Percentiles rank a stretch among this genome's conserved stretches.
These are phyloP conservation scores for Keithomyces neogunnii DNA, from an alignment of 2,329 filamentous ascomycete genomes.

Conservation along the genomic window DNA sequence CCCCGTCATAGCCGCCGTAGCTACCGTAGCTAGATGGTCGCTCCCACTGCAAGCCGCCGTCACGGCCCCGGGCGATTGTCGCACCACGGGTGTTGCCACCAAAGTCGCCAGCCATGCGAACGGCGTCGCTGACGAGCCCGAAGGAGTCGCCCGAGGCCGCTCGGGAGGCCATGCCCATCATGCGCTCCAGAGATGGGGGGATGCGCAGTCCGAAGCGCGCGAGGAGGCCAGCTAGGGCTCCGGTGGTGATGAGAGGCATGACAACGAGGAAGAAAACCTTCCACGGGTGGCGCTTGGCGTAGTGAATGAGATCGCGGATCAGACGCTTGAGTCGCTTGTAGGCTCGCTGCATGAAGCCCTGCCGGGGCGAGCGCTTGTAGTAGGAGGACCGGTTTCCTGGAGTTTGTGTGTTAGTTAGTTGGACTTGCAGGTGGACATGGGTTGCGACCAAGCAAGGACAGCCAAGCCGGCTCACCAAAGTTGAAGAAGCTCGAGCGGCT, in stretches of 20 bases:
- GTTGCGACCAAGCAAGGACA: background rate
- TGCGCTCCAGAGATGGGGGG: slow-evolving; percentile 53
- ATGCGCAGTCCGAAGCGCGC: slow-evolving; percentile 71
- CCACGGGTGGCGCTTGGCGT: slow-evolving; percentile 73
- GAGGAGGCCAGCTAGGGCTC: slow-evolving; percentile 69
- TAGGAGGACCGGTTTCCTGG: slow-evolving; percentile 47
- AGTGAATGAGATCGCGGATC: slow-evolving; percentile 71
- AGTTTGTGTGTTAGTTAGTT: background rate
- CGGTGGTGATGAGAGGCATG: slow-evolving; percentile 79
- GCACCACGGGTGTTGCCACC: slow-evolving; percentile 10
- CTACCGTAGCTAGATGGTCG: slow-evolving; percentile 22
- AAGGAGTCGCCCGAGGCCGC: slow-evolving; percentile 38
- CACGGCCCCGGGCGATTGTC: slow-evolving; percentile 24
- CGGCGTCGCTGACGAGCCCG: slow-evolving; percentile 46
- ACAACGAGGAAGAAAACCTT: slow-evolving; percentile 84
- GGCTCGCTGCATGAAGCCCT: slow-evolving; percentile 66
- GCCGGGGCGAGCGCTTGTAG: slow-evolving; percentile 75
- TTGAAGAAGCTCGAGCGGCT: slow-evolving; percentile 39
- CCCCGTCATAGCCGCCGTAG: background rate
- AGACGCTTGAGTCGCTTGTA: slow-evolving; percentile 70
- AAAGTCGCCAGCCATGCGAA: slow-evolving; percentile 40
- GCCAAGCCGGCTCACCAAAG: slow-evolving; percentile 16
- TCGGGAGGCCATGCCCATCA: slow-evolving; percentile 45
- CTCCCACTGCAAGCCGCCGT: slow-evolving; percentile 31
- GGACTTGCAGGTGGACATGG: background rate